Evolutionary conservation across 2,329 filamentous ascomycete genomes (phyloP).

Genomic region (Beauveria rudraprayagi): DNA sequence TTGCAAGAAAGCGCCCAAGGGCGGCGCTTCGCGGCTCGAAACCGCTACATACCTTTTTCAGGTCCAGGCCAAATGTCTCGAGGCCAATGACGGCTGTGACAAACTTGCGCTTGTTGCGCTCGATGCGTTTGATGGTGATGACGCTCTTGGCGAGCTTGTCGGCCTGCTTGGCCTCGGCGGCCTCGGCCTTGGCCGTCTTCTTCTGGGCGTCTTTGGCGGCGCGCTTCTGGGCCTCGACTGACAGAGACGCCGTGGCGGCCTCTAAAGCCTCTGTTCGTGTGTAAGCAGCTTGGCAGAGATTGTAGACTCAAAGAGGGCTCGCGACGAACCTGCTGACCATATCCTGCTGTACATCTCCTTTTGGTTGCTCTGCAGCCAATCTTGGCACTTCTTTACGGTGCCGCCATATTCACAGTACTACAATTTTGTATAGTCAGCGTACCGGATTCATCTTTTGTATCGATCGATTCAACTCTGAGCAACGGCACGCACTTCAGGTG

Average conservation of each 20-base stretch:
- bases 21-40: too few relatives aligned
- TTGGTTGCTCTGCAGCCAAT: conserved; percentile 79
- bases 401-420: conserved; percentile 99
- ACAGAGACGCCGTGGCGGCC: conserved; percentile 77
- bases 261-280: conserved; percentile 60
- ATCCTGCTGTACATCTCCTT: conserved; percentile 66
- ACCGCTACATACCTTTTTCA: conserved; percentile 62
- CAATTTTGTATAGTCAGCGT: neutral
- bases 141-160: conserved; percentile 77
- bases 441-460: conserved; percentile 14
- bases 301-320: too few relatives aligned
- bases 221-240: conserved; percentile 85
- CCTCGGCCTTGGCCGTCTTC: conserved; percentile 90
- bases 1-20: too few relatives aligned
- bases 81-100: conserved; percentile 88
- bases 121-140: conserved; percentile 89
- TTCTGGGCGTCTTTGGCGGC: conserved; percentile 94
- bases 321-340: conserved; percentile 70
- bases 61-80: conserved; percentile 81
- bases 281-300: neutral
- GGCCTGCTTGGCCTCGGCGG: conserved; percentile 73
- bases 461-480: conserved; percentile 8
- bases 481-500: conserved; percentile 46
- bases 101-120: conserved; percentile 96
- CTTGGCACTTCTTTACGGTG: conserved; percentile 91